Evolutionary conservation across 2,329 filamentous ascomycete species (phyloP), one percentile per base, ranked within the genome.

Genomic region (Neurospora sp.): DNA sequence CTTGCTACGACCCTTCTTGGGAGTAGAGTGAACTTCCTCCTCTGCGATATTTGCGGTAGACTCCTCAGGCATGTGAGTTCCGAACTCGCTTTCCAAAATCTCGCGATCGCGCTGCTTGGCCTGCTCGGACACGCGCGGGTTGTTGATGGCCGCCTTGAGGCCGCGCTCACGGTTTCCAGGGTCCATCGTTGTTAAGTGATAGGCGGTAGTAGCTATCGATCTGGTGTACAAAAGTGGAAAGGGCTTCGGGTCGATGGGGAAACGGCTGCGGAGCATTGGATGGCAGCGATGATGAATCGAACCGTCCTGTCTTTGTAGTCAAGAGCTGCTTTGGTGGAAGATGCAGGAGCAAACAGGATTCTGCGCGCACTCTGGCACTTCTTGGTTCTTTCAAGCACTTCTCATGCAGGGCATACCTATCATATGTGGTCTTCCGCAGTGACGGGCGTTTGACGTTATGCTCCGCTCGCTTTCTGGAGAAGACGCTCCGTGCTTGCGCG

Each of bases 81-180:
- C 74, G 12, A 73, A 76, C 41, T 75, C 74, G 66, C 36, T 74
- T 23, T 70, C 73, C 6, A 76, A 68, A 2, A 75, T 74, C 69
- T 75, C 74, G 5, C 74, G 74, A 70, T 76, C 74, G 23, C 71
- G 74, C 62, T 75, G 68, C 67, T 76, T 76, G 28, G 74, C 75
- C 66, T 75, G 46, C 19, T 76, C 74, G 0, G 75, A 76, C 1
- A 76, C 75, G 2, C 72, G 69, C 23, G 75, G 75, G 69, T 76
- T 76, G 70, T 70, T 70, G 67, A 75, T 67, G 62, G 75, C 74
- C 5, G 75, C 74, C 57, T 71, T 73, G n/a, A 76, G 74, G 65
- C 75, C 75, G 2, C 75, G 72, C 23, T 76, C 74, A 10, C 74
- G 74, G 40, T 75, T 73, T n/a, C 43, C 69, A 43, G 69, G 37